Base-by-base conservation (phyloP, 2,329 filamentous ascomycete genomes). In the Gaeumannomyces tritici region DNA sequence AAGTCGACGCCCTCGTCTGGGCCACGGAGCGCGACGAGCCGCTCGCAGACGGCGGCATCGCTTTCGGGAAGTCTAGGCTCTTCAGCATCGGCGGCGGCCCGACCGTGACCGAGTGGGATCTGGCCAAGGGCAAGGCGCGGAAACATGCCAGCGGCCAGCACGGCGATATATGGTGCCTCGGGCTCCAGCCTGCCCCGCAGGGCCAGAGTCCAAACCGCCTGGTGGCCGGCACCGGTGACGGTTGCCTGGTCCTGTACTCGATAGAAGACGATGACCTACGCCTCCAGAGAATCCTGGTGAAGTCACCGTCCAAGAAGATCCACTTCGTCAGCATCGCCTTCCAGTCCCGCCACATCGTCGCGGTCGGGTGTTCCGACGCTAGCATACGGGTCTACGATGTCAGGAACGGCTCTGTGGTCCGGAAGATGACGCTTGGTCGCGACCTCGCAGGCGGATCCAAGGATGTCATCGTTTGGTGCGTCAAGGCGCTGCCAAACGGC, bases 61-160 rank as follows among this genome's bases (percentile, higher is more conserved):
- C 87, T 24, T 76, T 87, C 29, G 93, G 93, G 62, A 89, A 83
- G 69, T 82, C 95, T 70, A 86, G 95, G 64, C 84, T 99, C 55
- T 99, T 99, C 79, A 98, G 93, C 75, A 96, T 97, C 71, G 93
- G 93, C 63, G 96, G 95, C 73, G 96, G 93, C 26, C 91, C 89
- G 61, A 89, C 89, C 28, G 87, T 99, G 58, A 97, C 93, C 0
- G 95, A 99, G 75, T 99, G 95, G 95, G 89, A 98, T 76, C 79
- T 99, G 28, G 85, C 86, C 67, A 89, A 87, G 66, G 91, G 90
- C 18, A 81, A 85, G 62, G 90, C 92, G 13, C 84, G 89, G 75
- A 85, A 89, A 64, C 89, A 96, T 74, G 91, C 91, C 24, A 92
- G 90, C 69, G 95, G 93, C 57, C 96, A 96, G 74, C 91, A 96